phyloP scores from a whole-genome alignment of 108 stramenopile species.

The Pseudonitzschia multiseries region DNA sequence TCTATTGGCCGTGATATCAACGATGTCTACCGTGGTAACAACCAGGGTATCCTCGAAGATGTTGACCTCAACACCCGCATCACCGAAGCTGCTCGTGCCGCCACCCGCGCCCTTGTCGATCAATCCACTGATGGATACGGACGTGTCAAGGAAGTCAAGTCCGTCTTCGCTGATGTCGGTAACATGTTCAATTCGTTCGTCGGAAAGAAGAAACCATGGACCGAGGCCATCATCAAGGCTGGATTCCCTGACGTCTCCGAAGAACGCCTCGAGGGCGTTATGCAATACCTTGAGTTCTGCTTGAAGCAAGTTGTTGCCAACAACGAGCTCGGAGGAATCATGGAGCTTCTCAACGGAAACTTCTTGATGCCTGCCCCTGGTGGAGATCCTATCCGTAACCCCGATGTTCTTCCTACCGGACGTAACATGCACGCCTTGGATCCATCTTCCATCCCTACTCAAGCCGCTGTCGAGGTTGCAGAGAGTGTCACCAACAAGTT shows the following conservation, averaged over 20 bases:
- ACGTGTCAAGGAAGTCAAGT: constrained; percentile 94
- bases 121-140: constrained; percentile 90
- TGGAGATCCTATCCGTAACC: constrained; percentile 97
- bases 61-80: constrained; percentile 88
- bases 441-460: constrained; percentile 94
- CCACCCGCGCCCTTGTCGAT: constrained; percentile 86
- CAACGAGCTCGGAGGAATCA: constrained; percentile 93
- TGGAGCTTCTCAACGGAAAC: constrained; percentile 91
- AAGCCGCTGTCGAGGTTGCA: constrained; percentile 92
- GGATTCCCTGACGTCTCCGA: constrained; percentile 87
- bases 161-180: constrained; percentile 81
- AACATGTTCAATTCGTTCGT: constrained; percentile 61
- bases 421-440: constrained; percentile 97
- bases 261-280: constrained; percentile 76
- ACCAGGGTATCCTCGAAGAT: constrained; percentile 85
- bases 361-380: constrained; percentile 96
- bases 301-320: constrained; percentile 96
- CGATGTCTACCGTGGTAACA: constrained; percentile 92
- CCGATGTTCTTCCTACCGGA: constrained; percentile 94
- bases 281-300: constrained; percentile 95
- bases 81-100: constrained; percentile 82
- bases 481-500: constrained; percentile 85
- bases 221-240: constrained; percentile 81
- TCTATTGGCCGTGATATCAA: constrained; percentile 92
- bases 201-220: constrained; percentile 87